Conservation (phyloP, 2,329 filamentous ascomycete genomes). For the Cladosporium sphaerospermum region DNA sequence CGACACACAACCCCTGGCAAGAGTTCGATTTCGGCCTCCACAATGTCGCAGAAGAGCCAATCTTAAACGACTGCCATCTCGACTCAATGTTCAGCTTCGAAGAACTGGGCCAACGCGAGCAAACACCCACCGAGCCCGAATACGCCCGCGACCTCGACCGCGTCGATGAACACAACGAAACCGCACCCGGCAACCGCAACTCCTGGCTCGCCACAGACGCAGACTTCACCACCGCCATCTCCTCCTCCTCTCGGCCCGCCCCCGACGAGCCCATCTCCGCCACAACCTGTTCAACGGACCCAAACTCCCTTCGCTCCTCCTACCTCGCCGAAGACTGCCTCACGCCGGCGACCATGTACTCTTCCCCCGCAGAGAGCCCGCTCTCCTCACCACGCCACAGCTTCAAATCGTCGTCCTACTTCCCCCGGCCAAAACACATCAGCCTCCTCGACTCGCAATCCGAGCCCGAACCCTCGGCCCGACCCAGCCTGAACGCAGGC, state of each 20-base stretch:
- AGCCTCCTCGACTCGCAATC: slow-evolving; percentile 1
- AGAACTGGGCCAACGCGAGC: not conserved
- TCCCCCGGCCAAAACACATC: slow-evolving; percentile 4
- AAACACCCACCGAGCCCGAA: not conserved
- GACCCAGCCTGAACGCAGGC: slow-evolving; percentile 15
- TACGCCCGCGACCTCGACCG: slow-evolving; percentile 11
- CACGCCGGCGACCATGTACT: not conserved
- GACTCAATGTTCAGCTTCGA: slow-evolving; percentile 17
- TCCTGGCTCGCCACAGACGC: slow-evolving; percentile 4
- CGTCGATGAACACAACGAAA: slow-evolving; percentile 5
- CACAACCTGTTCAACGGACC: not conserved
- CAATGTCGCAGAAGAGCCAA: slow-evolving; percentile 2
- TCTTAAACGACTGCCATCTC: not conserved
- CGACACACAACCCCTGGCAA: slow-evolving; percentile 1
- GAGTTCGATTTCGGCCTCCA: slow-evolving; percentile 6
- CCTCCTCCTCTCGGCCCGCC: not conserved
- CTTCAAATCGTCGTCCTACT: not conserved
- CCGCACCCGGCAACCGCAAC: slow-evolving; percentile 3
- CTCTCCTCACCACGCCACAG: not conserved
- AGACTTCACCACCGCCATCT: not conserved
- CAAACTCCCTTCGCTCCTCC: not conserved
- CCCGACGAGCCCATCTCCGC: slow-evolving; percentile 11
- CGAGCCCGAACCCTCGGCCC: slow-evolving; percentile 1
- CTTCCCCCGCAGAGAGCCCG: slow-evolving; percentile 1
- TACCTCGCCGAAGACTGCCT: slow-evolving; percentile 1